phyloP scores from a whole-genome alignment of 2,329 filamentous ascomycete genomes.

The Ceratocystis colombiana region DNA sequence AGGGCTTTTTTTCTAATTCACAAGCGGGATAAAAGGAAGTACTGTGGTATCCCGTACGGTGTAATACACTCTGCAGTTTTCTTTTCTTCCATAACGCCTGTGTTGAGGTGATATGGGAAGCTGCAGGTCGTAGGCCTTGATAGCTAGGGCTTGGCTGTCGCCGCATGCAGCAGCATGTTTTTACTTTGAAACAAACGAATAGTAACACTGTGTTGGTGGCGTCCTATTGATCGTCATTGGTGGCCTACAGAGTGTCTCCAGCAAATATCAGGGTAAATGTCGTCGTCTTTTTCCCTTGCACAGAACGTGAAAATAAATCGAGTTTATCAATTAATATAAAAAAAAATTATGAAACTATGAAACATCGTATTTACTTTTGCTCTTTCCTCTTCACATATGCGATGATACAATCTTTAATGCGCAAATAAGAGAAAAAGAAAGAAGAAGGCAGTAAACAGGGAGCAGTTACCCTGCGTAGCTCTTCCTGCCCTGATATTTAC shows the following conservation, averaged over 20 bases:
- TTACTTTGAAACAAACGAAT: neutral
- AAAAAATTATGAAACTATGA: neutral
- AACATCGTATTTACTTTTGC: neutral
- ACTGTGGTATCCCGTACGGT: neutral
- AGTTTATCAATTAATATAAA: neutral
- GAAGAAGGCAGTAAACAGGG: neutral
- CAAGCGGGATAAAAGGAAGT: neutral
- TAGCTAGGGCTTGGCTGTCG: neutral
- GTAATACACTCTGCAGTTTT: neutral
- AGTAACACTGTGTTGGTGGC: neutral
- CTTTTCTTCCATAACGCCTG: neutral
- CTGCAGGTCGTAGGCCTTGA: neutral
- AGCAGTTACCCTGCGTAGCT: neutral
- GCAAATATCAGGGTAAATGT: neutral
- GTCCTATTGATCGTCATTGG: constrained; percentile 7
- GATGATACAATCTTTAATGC: neutral
- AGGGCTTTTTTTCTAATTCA: neutral
- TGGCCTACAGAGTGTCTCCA: neutral
- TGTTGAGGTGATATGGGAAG: neutral
- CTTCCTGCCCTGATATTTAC: neutral
- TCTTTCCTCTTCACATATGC: neutral
- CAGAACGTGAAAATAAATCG: neutral
- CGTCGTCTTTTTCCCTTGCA: neutral
- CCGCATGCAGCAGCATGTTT: neutral
- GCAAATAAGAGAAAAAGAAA: neutral